Conservation (phyloP, 139 green algal genomes). For the Chlamydomonas schloesseri region DNA sequence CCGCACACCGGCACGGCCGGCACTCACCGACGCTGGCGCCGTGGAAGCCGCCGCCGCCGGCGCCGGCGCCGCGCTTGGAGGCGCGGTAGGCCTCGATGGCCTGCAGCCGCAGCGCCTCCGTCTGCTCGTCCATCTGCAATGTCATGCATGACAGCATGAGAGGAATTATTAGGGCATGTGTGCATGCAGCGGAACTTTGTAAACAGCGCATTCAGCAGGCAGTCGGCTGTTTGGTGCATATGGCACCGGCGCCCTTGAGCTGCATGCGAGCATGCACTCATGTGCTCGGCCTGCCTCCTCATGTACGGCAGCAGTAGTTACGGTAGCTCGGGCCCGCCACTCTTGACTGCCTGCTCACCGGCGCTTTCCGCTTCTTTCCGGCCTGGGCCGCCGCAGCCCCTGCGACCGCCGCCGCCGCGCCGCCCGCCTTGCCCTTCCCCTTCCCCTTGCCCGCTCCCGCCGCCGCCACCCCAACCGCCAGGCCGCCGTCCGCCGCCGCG, state of each 20-base stretch:
- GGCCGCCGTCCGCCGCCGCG: background rate
- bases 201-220: background rate
- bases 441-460: background rate
- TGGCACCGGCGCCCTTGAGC: no score
- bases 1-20: background rate
- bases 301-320: no score
- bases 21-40: background rate
- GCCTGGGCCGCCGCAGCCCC: background rate
- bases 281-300: no score
- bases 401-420: background rate
- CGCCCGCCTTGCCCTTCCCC: background rate
- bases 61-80: background rate
- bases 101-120: slow-evolving; percentile 27
- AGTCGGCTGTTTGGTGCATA: background rate
- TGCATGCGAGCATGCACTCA: no score
- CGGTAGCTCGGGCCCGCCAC: no score
- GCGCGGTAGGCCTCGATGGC: slow-evolving; percentile 33
- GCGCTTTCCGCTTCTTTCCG: slow-evolving; percentile 23
- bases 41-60: slow-evolving; percentile 3
- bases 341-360: background rate
- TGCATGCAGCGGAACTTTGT: background rate
- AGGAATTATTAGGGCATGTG: background rate
- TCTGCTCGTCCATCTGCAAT: background rate
- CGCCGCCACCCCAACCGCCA: background rate
- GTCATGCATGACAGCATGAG: background rate